phyloP scores from a whole-genome alignment of 805 yeast genomes.

The Metschnikowia dekortorum region DNA sequence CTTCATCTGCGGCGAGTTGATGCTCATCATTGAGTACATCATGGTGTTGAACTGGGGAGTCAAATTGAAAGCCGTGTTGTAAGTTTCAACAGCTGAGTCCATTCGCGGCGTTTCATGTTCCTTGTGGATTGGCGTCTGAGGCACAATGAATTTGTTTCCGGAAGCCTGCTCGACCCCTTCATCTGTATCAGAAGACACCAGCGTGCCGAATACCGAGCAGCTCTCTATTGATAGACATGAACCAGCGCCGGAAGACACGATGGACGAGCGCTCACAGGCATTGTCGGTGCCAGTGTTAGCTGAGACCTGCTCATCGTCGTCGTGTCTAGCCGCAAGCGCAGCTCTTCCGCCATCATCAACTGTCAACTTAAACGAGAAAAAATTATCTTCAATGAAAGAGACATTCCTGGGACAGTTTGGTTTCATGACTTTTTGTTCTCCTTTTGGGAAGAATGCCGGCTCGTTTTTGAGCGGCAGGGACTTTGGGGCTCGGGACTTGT shows the following conservation, averaged over 20 bases:
- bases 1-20: slow-evolving; percentile 34
- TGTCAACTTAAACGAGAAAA: slow-evolving; percentile 31
- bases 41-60: slow-evolving; percentile 40
- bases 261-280: not conserved
- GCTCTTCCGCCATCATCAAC: slow-evolving; percentile 42
- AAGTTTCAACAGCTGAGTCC: slow-evolving; percentile 1
- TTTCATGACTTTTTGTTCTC: not conserved
- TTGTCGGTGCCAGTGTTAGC: not conserved
- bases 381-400: slow-evolving; percentile 4
- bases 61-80: slow-evolving; percentile 25
- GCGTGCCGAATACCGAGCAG: not conserved
- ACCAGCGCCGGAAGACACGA: not conserved
- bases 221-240: not conserved
- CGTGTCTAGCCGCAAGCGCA: slow-evolving; percentile 20
- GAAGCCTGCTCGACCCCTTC: not conserved
- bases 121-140: slow-evolving; percentile 34
- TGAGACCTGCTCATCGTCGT: not conserved
- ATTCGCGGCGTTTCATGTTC: slow-evolving; percentile 19
- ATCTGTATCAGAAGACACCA: not conserved
- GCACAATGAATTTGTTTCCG: slow-evolving; percentile 12
- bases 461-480: slow-evolving; percentile 8
- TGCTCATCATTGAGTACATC: slow-evolving; percentile 34
- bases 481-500: slow-evolving; percentile 1
- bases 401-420: not conserved
- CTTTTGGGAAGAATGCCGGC: slow-evolving; percentile 1